Conservation (phyloP, 139 green algal species). For the Eudorina sp. region DNA sequence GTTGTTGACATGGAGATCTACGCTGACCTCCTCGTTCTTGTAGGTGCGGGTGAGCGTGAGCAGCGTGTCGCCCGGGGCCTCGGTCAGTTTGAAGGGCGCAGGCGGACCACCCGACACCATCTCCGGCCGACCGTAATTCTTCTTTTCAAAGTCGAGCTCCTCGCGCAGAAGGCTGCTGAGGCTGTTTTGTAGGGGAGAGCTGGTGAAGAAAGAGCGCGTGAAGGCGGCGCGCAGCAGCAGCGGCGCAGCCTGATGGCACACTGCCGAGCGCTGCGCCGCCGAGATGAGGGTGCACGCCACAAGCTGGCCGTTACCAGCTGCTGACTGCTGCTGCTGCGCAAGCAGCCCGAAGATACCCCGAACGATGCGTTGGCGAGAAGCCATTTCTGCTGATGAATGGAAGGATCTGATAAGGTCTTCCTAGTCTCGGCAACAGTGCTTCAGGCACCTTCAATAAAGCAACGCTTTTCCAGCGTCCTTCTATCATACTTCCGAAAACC, state of each 20-base stretch:
- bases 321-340: background rate
- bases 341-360: slow-evolving; percentile 33
- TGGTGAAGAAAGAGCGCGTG: background rate
- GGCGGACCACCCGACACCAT: slow-evolving; percentile 58
- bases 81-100: slow-evolving; percentile 64
- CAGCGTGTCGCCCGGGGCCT: slow-evolving; percentile 66
- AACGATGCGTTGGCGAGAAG: background rate
- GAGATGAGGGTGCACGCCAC: background rate
- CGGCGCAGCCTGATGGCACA: slow-evolving; percentile 5
- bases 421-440: too few species aligned
- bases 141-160: slow-evolving; percentile 65
- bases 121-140: slow-evolving; percentile 54
- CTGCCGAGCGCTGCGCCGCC: background rate
- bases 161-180: slow-evolving; percentile 35
- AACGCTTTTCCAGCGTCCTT: too few species aligned
- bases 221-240: slow-evolving; percentile 24
- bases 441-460: too few species aligned
- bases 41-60: slow-evolving; percentile 61
- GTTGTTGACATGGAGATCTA: slow-evolving; percentile 70
- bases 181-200: background rate
- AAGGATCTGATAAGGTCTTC: too few species aligned
- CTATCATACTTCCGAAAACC: too few species aligned
- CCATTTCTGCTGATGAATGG: background rate
- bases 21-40: slow-evolving; percentile 63
- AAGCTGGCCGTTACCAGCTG: background rate